Evolutionary conservation across 768 basidiomycete species (phyloP).

Genomic region (Mycena crocata): DNA sequence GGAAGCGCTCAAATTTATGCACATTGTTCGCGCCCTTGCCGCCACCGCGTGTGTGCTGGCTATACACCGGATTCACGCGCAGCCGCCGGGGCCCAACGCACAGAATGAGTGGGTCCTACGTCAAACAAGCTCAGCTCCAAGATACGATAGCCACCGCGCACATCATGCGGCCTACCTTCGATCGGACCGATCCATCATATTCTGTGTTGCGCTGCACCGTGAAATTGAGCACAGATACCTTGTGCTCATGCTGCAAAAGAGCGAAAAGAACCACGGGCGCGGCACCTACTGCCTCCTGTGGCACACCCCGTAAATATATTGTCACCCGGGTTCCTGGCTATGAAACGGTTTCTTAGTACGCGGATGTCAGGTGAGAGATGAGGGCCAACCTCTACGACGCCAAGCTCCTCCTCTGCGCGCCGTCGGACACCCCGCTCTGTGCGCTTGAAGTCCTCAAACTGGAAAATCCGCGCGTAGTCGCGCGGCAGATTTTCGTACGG

Average conservation of each 20-base stretch:
- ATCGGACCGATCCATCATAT: constrained; percentile 87
- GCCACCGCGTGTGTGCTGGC: constrained; percentile 91
- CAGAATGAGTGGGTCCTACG: constrained; percentile 86
- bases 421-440: constrained; percentile 80
- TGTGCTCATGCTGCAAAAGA: constrained; percentile 95
- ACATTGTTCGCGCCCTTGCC: constrained; percentile 95
- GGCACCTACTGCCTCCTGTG: constrained; percentile 62
- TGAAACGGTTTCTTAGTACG: not conserved
- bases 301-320: constrained; percentile 80
- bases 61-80: constrained; percentile 88
- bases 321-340: constrained; percentile 89
- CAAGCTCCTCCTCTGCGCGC: constrained; percentile 70
- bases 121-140: constrained; percentile 14
- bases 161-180: constrained; percentile 71
- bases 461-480: constrained; percentile 96
- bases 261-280: constrained; percentile 79
- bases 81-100: constrained; percentile 91
- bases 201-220: constrained; percentile 96
- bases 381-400: constrained; percentile 72
- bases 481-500: constrained; percentile 94
- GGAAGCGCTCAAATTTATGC: constrained; percentile 94
- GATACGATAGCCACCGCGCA: not conserved
- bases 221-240: constrained; percentile 92
- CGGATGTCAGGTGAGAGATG: not conserved
- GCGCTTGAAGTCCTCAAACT: constrained; percentile 93